Percentiles rank a stretch among this genome's conserved stretches.
These are phyloP conservation scores for Eucommia ulmoides DNA, from an alignment of 257 asterid species.

Conservation along the genomic window DNA sequence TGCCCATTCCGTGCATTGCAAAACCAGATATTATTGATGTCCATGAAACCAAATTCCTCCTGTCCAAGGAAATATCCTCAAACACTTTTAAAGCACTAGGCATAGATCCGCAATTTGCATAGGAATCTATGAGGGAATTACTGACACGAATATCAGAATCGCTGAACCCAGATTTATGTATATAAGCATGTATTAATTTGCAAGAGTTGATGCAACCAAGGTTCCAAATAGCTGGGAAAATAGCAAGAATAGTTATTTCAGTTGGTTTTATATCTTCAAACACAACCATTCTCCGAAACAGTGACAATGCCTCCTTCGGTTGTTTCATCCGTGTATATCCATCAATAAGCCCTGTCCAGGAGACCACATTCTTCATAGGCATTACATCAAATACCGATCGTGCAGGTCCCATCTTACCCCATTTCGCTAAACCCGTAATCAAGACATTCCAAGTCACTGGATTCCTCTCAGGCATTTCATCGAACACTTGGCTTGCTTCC, in stretches of 20 bases:
- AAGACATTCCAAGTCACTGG: slow-evolving; percentile 65
- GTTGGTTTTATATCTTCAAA: slow-evolving; percentile 35
- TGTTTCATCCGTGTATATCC: slow-evolving; percentile 44
- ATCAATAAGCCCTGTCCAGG: slow-evolving; percentile 71
- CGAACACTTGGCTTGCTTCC: slow-evolving; percentile 45
- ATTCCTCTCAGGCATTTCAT: slow-evolving; percentile 47
- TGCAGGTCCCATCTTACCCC: slow-evolving; percentile 42
- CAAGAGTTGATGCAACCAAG: slow-evolving; percentile 37
- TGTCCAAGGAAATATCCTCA: slow-evolving; percentile 26
- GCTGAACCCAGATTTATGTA: slow-evolving; percentile 39
- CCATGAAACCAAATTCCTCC: slow-evolving; percentile 59
- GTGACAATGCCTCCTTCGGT: slow-evolving; percentile 31
- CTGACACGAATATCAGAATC: slow-evolving; percentile 39
- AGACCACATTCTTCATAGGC: slow-evolving; percentile 54
- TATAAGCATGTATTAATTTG: slow-evolving; percentile 42
- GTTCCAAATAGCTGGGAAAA: slow-evolving; percentile 68
- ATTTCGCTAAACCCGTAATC: slow-evolving; percentile 47
- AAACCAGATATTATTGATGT: slow-evolving; percentile 62
- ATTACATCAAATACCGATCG: slow-evolving; percentile 36
- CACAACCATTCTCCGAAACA: slow-evolving; percentile 45
- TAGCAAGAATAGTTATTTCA: slow-evolving; percentile 51
- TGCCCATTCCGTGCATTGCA: slow-evolving; percentile 67
- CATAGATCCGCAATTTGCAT: slow-evolving; percentile 54
- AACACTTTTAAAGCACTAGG: slow-evolving; percentile 31
- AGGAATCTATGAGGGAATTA: slow-evolving; percentile 61